These are phyloP conservation scores for Adansonia madagascariensis DNA, from an alignment of 441 rosid genomes.

Conservation along the genomic window DNA sequence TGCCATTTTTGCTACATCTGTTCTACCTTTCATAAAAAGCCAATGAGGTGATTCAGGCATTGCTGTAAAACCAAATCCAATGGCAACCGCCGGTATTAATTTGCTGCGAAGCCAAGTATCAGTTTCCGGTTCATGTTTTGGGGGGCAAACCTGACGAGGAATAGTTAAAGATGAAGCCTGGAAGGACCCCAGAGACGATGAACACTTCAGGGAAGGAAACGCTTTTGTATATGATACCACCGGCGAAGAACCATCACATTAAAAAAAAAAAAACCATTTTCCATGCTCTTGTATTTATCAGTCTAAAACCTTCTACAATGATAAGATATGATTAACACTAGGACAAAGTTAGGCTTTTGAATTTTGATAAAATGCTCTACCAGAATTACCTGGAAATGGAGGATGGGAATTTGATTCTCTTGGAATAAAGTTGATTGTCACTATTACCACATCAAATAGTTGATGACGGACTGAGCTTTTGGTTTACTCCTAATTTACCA, in stretches of 20 bases:
- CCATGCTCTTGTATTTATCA: too few relatives aligned
- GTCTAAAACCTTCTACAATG: neutral
- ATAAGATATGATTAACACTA: neutral
- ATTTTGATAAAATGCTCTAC: too few relatives aligned
- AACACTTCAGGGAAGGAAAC: slow-evolving; percentile 55
- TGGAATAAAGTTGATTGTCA: too few relatives aligned
- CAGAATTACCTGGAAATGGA: too few relatives aligned
- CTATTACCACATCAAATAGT: too few relatives aligned
- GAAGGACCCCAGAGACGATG: slow-evolving; percentile 49
- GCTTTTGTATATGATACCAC: neutral
- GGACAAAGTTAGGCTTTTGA: too few relatives aligned
- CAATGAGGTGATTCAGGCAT: slow-evolving; percentile 73
- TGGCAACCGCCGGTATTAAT: slow-evolving; percentile 39
- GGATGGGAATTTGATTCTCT: too few relatives aligned
- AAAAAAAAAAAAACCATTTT: too few relatives aligned
- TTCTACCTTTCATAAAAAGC: slow-evolving; percentile 53
- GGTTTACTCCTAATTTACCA: too few relatives aligned
- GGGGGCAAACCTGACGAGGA: slow-evolving; percentile 43
- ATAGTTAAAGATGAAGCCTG: slow-evolving; percentile 49
- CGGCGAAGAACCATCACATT: too few relatives aligned
- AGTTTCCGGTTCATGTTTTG: slow-evolving; percentile 49
- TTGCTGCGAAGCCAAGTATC: slow-evolving; percentile 56
- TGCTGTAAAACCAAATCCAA: slow-evolving; percentile 44
- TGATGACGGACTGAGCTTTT: too few relatives aligned
- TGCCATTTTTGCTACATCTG: slow-evolving; percentile 47